Evolutionary conservation across 495 filamentous ascomycete genomes (phyloP).

Genomic region (Aspergillus funiculosus): DNA sequence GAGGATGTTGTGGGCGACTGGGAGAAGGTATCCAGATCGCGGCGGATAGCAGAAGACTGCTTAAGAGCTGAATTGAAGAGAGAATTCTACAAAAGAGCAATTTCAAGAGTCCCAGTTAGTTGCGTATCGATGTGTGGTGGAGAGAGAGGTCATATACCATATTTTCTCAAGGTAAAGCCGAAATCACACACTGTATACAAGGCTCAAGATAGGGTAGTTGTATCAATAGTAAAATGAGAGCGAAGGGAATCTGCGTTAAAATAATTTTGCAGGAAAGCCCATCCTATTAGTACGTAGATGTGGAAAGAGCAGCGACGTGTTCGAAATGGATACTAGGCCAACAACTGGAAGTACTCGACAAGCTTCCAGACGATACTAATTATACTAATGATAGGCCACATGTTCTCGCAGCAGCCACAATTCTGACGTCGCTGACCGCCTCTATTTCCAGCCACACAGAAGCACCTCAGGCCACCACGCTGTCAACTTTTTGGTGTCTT

Average conservation of each 20-base stretch:
- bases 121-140: neutral
- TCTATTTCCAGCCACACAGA: slow-evolving; percentile 6
- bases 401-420: slow-evolving; percentile 28
- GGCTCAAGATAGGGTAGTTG: neutral
- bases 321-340: neutral
- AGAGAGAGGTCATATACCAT: slow-evolving; percentile 14
- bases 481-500: neutral
- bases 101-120: neutral
- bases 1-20: slow-evolving; percentile 56
- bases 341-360: neutral
- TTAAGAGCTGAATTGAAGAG: slow-evolving; percentile 95
- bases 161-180: slow-evolving; percentile 1
- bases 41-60: slow-evolving; percentile 81
- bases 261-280: too few relatives aligned
- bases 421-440: slow-evolving; percentile 40
- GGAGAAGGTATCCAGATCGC: slow-evolving; percentile 71
- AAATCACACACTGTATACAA: neutral
- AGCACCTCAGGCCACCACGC: neutral
- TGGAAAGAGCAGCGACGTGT: slow-evolving; percentile 8
- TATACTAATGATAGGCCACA: slow-evolving; percentile 31
- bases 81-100: slow-evolving; percentile 55
- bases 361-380: slow-evolving; percentile 3
- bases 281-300: neutral
- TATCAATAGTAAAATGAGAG: neutral
- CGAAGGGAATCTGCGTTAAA: neutral